Percentiles rank a stretch among this genome's conserved stretches.
phyloP scores from a whole-genome alignment of 2,329 filamentous ascomycete genomes.

The Pyricularia grisea region DNA sequence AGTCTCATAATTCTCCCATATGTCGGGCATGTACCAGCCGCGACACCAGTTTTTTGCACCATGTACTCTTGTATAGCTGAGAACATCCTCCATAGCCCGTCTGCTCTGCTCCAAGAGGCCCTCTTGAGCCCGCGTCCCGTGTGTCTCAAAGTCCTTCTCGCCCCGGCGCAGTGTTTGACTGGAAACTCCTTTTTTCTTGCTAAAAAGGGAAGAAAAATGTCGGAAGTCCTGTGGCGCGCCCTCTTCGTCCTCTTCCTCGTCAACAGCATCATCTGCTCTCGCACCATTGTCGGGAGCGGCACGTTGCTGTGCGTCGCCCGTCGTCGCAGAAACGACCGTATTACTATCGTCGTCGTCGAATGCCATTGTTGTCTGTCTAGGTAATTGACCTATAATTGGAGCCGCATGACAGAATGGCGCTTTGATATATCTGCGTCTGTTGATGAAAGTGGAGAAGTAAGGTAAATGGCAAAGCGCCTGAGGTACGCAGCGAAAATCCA shows the following conservation, averaged over 20 bases:
- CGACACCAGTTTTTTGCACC: slow-evolving; percentile 54
- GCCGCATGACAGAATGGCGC: not conserved
- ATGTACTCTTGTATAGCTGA: slow-evolving; percentile 69
- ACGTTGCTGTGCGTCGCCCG: slow-evolving; percentile 5
- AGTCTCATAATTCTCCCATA: slow-evolving; percentile 27
- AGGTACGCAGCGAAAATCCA: not conserved
- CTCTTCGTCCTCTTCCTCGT: slow-evolving; percentile 16
- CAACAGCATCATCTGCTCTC: slow-evolving; percentile 12
- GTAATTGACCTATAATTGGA: not conserved
- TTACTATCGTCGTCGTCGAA: slow-evolving; percentile 17
- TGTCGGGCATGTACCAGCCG: slow-evolving; percentile 65
- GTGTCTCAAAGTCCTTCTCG: slow-evolving; percentile 94
- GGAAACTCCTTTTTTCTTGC: slow-evolving; percentile 36
- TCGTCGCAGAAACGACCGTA: not conserved
- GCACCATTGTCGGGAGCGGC: slow-evolving; percentile 8
- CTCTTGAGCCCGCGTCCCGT: slow-evolving; percentile 76
- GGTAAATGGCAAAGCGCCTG: not conserved
- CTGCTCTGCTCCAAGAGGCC: slow-evolving; percentile 71
- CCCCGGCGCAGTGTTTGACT: slow-evolving; percentile 73
- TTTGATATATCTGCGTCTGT: not conserved
- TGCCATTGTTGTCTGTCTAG: slow-evolving; percentile 11
- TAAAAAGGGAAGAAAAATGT: slow-evolving; percentile 49
- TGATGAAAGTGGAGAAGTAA: not conserved
- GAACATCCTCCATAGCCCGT: slow-evolving; percentile 78
- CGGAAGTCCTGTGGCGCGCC: slow-evolving; percentile 64